These are phyloP conservation scores for Meyerozyma elateridarum DNA, from an alignment of 1,139 yeast genomes.

Conservation along the genomic window DNA sequence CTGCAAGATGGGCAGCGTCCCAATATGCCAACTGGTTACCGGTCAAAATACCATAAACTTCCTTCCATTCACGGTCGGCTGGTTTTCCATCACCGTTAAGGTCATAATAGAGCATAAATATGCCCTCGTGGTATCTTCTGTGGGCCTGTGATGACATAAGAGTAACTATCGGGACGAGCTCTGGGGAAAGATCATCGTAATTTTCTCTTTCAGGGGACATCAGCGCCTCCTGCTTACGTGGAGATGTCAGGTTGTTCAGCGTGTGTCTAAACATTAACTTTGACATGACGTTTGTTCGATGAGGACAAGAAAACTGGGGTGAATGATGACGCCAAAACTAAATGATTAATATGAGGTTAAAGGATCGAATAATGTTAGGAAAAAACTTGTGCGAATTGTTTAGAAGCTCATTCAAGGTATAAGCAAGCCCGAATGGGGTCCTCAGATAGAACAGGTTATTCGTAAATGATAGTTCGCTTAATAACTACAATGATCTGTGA, in stretches of 20 bases:
- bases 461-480: too few relatives aligned
- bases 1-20: slow-evolving; percentile 78
- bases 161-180: slow-evolving; percentile 70
- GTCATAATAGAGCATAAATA: slow-evolving; percentile 67
- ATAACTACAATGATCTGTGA: too few relatives aligned
- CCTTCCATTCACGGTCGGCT: slow-evolving; percentile 79
- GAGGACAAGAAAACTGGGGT: too few relatives aligned
- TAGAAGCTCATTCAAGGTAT: too few relatives aligned
- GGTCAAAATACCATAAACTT: slow-evolving; percentile 84
- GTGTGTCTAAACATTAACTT: too few relatives aligned
- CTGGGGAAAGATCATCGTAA: slow-evolving; percentile 47
- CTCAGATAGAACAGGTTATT: too few relatives aligned
- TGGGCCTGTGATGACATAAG: slow-evolving; percentile 67
- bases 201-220: slow-evolving; percentile 6
- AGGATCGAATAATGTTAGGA: too few relatives aligned
- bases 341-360: too few relatives aligned
- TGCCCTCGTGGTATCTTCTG: slow-evolving; percentile 70
- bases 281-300: too few relatives aligned
- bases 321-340: too few relatives aligned
- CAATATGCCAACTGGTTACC: slow-evolving; percentile 92
- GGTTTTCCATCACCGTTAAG: slow-evolving; percentile 82
- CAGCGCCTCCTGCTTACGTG: slow-evolving; percentile 3
- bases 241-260: neutral
- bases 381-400: too few relatives aligned
- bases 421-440: too few relatives aligned